Evolutionary conservation across 2,329 filamentous ascomycete genomes (phyloP), one percentile per base, ranked within the genome.

Genomic region (Ceratocystis cacaofunesta): DNA sequence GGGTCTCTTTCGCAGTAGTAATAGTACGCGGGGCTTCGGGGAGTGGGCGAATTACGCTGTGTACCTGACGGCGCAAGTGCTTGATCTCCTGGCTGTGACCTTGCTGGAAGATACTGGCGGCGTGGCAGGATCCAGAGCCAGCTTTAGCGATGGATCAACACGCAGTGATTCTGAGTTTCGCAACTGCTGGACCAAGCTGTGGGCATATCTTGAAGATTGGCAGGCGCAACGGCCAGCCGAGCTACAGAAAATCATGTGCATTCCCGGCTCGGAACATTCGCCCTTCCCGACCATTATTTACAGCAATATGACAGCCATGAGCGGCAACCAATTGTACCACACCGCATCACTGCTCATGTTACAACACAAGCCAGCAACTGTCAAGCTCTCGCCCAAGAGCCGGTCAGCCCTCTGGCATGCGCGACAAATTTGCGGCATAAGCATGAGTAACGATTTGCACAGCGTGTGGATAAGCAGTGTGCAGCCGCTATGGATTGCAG

Each of bases 391-490:
- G 66, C 63, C 78, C 70, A 65, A 80, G 41, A 70, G 72, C 3
- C 68, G 70, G 30, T 71, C 72, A 28, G 75, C 76, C 0, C 71
- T 82, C 2, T 83, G 80, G 80, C 80, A 82, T 68, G 80, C 79
- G 0, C 74, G 79, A 15, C 76, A 78, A 15, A 77, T 83, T 7
- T 80, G 78, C 60, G 80, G 78, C 0, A 83, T 83, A 25, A 80
- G 80, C 17, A 70, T 79, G 15, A 76, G 79, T 0, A 83, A 82
- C 62, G 75, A 75, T 12, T 78, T 82, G 67, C 78, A 79, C 44
- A 80, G 79, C 0, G 79, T 78, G n/a, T 73, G 81, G 70, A 82
- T 78, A 32, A 82, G 82, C 67, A 77, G 79, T 3, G 77, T 82
- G 1, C 80, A 82, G 69, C 79, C 80, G 1, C 70, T 82, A 2